Conservation (phyloP, 148 eudicot species). For the Chenopodium berlandieri region DNA sequence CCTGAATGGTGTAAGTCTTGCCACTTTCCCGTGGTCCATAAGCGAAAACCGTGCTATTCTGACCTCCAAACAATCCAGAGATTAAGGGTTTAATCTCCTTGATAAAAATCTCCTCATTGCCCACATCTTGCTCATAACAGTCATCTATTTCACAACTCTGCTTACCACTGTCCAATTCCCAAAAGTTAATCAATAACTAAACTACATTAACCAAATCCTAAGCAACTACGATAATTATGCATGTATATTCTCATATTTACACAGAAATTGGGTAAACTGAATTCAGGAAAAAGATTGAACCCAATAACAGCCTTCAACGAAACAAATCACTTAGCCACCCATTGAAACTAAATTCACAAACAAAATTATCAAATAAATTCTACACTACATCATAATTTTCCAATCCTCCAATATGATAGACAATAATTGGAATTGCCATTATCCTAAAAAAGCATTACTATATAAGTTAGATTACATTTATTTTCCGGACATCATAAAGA, state of each 20-base stretch:
- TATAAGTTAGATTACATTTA: too few species aligned
- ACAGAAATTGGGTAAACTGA: not conserved
- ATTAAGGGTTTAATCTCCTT: conserved; percentile 65
- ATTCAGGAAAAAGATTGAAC: not conserved
- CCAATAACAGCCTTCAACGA: not conserved
- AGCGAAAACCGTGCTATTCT: conserved; percentile 57
- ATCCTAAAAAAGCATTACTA: too few species aligned
- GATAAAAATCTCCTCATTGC: conserved; percentile 40
- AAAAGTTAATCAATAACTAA: not conserved
- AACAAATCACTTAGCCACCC: not conserved
- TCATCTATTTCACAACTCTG: conserved; percentile 62
- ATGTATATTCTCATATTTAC: not conserved
- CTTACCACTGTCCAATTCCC: conserved; percentile 39
- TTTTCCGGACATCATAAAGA: too few species aligned
- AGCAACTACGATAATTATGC: not conserved
- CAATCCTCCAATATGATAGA: too few species aligned
- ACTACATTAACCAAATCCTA: not conserved
- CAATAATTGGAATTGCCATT: too few species aligned
- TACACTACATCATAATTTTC: not conserved
- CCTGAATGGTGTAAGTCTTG: conserved; percentile 79
- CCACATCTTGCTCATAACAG: conserved; percentile 60
- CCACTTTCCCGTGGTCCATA: conserved; percentile 89
- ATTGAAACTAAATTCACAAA: too few species aligned
- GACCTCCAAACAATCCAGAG: conserved; percentile 54
- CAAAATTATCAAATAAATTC: too few species aligned